Evolutionary conservation across 305 asterid genomes (phyloP), one percentile per base, ranked within the genome.

Genomic region (Fraxinus platypoda): DNA sequence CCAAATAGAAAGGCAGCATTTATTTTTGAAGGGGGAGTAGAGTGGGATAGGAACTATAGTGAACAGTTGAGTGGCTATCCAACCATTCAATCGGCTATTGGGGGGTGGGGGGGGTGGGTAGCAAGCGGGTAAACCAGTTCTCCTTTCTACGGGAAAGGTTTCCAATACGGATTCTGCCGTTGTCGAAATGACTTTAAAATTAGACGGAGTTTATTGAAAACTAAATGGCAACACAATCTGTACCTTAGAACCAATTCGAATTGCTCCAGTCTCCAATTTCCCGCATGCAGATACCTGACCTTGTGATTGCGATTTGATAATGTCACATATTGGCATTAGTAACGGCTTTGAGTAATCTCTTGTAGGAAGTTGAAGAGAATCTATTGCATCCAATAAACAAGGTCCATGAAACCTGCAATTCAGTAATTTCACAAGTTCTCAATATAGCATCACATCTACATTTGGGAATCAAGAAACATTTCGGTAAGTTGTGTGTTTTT

Each of bases 261-360:
- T 87, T 78, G 98, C 97, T 83, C 99, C 99, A 80, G 84, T 85
- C 92, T 92, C 99, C 91, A 96, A 86, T 86, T 94, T 94, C 87
- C 99, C 99, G 66, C 94, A 89, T 28, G 85, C 93, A 74, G 93
- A 89, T 75, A 91, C 92, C 81, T 89, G 97, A 75, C 92, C 95
- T 79, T 96, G 98, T 78, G 99, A 87, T 78, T 91, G 95, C 70
- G 93, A 88, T 89, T 92, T 93, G 26, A 92, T 70, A 80, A 96
- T 90, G 90, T 96, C 99, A 78, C 97, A 93, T 37, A 96, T 87
- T 15, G 99, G 99, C 92, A 96, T 83, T 38, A 91, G 74, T 68
- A 94, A 82, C 8, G 99, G 97, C 86, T 89, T 95, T 41, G 93
- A 87, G 85, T 90, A 94, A 83, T 96, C 97, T 84, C 99, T 92